Evolutionary conservation across 192 early-diverging fungal species (phyloP).

Genomic region (Backusella tarrabulga): DNA sequence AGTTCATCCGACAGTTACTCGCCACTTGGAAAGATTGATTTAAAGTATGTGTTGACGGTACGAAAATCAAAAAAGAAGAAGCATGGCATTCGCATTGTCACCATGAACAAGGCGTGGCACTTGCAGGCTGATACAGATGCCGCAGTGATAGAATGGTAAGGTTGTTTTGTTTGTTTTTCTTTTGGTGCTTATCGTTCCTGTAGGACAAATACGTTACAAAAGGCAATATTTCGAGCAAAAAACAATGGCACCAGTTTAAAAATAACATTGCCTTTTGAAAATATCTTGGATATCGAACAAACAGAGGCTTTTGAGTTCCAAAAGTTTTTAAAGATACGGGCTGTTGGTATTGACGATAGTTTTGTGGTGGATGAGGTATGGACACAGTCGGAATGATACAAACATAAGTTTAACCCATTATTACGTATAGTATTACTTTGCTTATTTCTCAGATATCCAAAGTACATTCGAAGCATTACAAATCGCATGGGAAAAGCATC

Average conservation of each 20-base stretch:
- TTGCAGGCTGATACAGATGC: conserved; percentile 60
- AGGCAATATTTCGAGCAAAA: conserved; percentile 56
- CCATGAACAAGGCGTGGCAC: conserved; percentile 46
- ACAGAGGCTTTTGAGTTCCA: conserved; percentile 48
- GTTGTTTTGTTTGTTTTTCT: not conserved
- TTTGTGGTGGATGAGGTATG: conserved; percentile 58
- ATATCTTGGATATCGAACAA: conserved; percentile 53
- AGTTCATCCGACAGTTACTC: conserved; percentile 59
- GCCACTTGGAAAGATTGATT: conserved; percentile 56
- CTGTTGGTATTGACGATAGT: conserved; percentile 50
- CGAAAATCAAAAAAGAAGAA: conserved; percentile 40
- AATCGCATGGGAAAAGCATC: conserved; percentile 18
- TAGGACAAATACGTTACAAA: conserved; percentile 54
- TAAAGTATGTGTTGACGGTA: conserved; percentile 57
- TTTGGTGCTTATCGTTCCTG: not conserved
- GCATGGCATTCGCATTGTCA: conserved; percentile 47
- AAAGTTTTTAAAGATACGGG: conserved; percentile 52
- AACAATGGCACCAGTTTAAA: conserved; percentile 59
- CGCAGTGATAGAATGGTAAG: conserved; percentile 52
- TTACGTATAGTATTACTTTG: conserved; percentile 54
- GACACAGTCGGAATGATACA: too few species aligned
- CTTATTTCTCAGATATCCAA: conserved; percentile 58
- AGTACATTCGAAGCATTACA: conserved; percentile 33
- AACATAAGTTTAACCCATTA: too few species aligned
- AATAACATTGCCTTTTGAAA: conserved; percentile 55